Evolutionary conservation across 192 early-diverging fungal species (phyloP).

Genomic region (Mortierella alpina): DNA sequence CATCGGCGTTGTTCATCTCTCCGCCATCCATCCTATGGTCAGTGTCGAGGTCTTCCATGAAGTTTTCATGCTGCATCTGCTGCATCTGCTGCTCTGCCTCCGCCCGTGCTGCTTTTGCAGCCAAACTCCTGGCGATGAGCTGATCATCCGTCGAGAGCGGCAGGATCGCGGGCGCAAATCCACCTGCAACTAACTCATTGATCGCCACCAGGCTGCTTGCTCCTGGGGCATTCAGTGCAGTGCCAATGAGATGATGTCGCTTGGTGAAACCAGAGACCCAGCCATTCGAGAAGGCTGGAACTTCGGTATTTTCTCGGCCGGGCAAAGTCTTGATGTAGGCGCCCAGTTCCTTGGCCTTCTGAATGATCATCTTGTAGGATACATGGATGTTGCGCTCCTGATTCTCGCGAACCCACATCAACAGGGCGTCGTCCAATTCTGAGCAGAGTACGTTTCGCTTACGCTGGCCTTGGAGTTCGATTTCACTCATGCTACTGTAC

Average conservation of each 20-base stretch:
- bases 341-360: conserved; percentile 29
- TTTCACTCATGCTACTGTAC: conserved; percentile 23
- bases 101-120: background rate
- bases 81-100: background rate
- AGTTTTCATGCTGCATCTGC: background rate
- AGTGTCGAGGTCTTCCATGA: background rate
- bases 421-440: conserved; percentile 30
- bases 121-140: conserved; percentile 5
- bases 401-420: conserved; percentile 33
- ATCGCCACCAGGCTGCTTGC: background rate
- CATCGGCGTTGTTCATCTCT: background rate
- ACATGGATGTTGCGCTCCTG: conserved; percentile 28
- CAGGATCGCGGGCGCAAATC: background rate
- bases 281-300: conserved; percentile 44
- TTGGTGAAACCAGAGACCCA: conserved; percentile 55
- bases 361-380: conserved; percentile 48
- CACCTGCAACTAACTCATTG: background rate
- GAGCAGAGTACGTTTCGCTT: conserved; percentile 28
- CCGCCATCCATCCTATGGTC: background rate
- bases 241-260: conserved; percentile 20
- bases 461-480: conserved; percentile 33
- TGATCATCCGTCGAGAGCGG: conserved; percentile 31
- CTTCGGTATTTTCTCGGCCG: background rate
- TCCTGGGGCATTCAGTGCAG: conserved; percentile 26
- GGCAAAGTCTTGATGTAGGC: conserved; percentile 26